These are phyloP conservation scores for Protomyces inouyei DNA, from an alignment of 1,139 yeast genomes.

Conservation along the genomic window DNA sequence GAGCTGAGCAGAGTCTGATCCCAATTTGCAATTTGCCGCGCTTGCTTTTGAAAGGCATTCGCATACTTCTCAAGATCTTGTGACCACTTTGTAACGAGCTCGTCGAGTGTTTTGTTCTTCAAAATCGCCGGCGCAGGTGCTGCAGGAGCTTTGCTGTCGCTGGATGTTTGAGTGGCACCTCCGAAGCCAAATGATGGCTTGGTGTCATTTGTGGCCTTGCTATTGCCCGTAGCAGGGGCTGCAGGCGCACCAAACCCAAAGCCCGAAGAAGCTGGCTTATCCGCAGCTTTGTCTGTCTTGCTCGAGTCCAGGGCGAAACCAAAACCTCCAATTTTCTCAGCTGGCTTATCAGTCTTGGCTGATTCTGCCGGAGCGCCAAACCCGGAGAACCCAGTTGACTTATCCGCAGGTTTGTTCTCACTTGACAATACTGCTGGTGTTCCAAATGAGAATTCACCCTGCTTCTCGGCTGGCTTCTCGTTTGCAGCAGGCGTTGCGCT, in stretches of 20 bases:
- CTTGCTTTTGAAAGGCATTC: conserved; percentile 68
- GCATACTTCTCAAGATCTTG: conserved; percentile 71
- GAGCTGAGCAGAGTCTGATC: conserved; percentile 77
- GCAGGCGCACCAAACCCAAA: conserved; percentile 1
- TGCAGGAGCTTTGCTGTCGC: conserved; percentile 31
- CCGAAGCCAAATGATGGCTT: conserved; percentile 25
- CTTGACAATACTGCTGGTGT: conserved; percentile 26
- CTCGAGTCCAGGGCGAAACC: conserved; percentile 12
- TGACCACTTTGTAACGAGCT: conserved; percentile 89
- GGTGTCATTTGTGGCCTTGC: background rate
- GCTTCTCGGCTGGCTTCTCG: conserved; percentile 25
- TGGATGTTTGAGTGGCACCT: background rate
- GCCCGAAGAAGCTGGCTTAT: conserved; percentile 1
- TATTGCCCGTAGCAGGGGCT: conserved; percentile 5
- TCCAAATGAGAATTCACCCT: conserved; percentile 30
- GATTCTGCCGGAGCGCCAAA: conserved; percentile 17
- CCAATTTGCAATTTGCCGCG: conserved; percentile 73
- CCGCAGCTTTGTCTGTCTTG: conserved; percentile 1
- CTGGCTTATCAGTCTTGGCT: conserved; percentile 20
- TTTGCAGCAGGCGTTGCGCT: conserved; percentile 27
- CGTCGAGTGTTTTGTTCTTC: conserved; percentile 88
- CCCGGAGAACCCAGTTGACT: conserved; percentile 8
- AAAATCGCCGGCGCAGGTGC: conserved; percentile 59
- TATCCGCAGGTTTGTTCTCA: conserved; percentile 7
- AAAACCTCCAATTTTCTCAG: conserved; percentile 15